A percentile compares a stretch with the other conserved stretches of the same genome.
phyloP scores from a whole-genome alignment of 768 basidiomycete species.

The Boletus eberwhitei region DNA sequence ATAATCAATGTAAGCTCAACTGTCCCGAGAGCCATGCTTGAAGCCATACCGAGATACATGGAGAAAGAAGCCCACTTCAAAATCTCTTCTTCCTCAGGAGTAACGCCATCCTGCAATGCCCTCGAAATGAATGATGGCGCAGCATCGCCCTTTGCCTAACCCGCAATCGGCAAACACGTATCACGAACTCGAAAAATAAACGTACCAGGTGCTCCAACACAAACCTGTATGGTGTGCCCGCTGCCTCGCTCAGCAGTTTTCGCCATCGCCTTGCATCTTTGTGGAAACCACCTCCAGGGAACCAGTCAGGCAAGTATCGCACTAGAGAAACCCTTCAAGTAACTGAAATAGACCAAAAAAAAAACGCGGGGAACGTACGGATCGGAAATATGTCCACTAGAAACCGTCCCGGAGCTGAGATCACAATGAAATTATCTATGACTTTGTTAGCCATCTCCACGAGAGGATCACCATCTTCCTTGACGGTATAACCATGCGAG shows the following conservation, averaged over 20 bases:
- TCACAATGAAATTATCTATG: constrained; percentile 9
- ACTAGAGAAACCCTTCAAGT: neutral
- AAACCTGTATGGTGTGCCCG: neutral
- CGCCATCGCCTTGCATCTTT: constrained; percentile 5
- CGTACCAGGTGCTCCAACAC: constrained; percentile 18
- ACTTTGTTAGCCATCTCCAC: constrained; percentile 28
- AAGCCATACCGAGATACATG: constrained; percentile 17
- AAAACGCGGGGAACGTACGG: neutral
- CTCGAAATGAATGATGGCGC: constrained; percentile 13
- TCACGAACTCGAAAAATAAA: neutral
- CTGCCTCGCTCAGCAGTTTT: constrained; percentile 2
- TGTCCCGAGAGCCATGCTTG: neutral
- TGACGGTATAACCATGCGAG: constrained; percentile 36
- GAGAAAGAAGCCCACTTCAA: constrained; percentile 16
- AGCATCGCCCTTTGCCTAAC: constrained; percentile 9
- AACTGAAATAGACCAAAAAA: too few species aligned
- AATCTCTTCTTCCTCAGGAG: constrained; percentile 9
- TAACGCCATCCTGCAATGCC: constrained; percentile 2
- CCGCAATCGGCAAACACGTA: neutral
- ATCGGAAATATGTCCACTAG: constrained; percentile 8
- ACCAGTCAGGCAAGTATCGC: constrained; percentile 19
- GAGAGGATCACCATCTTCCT: constrained; percentile 31
- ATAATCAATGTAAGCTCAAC: neutral
- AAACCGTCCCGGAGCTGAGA: constrained; percentile 7
- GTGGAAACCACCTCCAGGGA: constrained; percentile 20